Percentiles rank a stretch among this genome's conserved stretches.
These are phyloP conservation scores for Ploettnerulaceae sp. DNA, from an alignment of 2,329 filamentous ascomycete genomes.

Conservation along the genomic window DNA sequence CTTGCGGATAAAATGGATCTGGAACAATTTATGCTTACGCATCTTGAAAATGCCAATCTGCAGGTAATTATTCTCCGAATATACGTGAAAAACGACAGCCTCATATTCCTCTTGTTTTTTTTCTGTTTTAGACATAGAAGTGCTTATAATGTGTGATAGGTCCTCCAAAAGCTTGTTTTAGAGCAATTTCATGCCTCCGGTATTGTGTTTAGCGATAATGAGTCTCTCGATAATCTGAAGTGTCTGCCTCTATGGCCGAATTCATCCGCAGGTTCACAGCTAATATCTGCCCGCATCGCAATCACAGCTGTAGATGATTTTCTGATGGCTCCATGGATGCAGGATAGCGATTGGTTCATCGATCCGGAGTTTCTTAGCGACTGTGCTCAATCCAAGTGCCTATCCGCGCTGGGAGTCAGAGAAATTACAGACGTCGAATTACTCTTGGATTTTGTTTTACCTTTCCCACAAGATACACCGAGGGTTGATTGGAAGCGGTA, in stretches of 20 bases:
- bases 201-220: too few relatives aligned
- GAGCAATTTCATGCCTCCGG: background rate
- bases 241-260: conserved; percentile 22
- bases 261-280: background rate
- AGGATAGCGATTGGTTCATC: conserved; percentile 20
- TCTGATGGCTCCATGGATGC: conserved; percentile 26
- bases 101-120: too few relatives aligned
- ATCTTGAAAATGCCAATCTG: conserved; percentile 4
- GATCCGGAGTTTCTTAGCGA: conserved; percentile 2
- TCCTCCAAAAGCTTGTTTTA: conserved; percentile 15
- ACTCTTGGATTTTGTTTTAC: conserved; percentile 14
- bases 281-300: conserved; percentile 16
- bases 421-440: conserved; percentile 12
- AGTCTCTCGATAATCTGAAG: conserved; percentile 7
- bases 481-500: conserved; percentile 7
- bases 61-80: conserved; percentile 16
- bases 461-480: conserved; percentile 12
- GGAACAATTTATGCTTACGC: conserved; percentile 1
- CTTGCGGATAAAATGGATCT: conserved; percentile 9
- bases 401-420: conserved; percentile 10
- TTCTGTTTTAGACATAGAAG: too few relatives aligned
- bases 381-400: background rate
- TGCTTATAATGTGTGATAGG: too few relatives aligned
- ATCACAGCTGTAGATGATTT: conserved; percentile 15
- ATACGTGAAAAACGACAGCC: too few relatives aligned